Base-by-base conservation (phyloP, 495 filamentous ascomycete genomes). In the Xylaria bambusicola region DNA sequence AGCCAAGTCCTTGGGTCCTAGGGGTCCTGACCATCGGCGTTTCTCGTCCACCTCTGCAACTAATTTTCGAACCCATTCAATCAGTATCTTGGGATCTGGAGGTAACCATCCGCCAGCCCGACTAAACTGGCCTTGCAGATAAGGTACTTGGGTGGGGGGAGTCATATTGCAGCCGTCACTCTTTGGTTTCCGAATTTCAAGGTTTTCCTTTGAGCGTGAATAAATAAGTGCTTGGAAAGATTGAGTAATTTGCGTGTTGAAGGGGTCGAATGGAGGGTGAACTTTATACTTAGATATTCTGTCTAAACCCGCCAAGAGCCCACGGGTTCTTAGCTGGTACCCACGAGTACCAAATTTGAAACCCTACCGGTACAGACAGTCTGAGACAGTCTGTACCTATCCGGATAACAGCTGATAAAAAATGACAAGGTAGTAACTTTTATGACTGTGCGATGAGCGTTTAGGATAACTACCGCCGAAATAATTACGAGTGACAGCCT, bases 21-120 rank as follows among this genome's bases (percentile, higher is more conserved):
- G 44, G 21, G 44, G 23, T 27, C 44, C 44, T 47, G 44, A 47
- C 44, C 44, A 47, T 47, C 44, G 21, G 23, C 44, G 21, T 47
- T 47, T 47, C 21, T 27, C 20, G 12, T 47, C 44, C 23, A 47
- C 44, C 44, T 47, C 44, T 47, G 23, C 9, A 47, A 47, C 44
- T 46, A 46, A 24, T 12, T 24, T 46, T 47, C 10, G 44, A 47
- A 47, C 44, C 44, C 44, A 33, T 33, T 2, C 44, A 47, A 47
- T 27, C 23, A 47, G 44, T 47, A 47, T 47, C 44, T 47, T 47
- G 44, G 44, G 44, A 47, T 47, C 10, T 47, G 44, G 44, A 47
- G 44, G 44, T 47, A 47, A 47, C 44, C 44, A 47, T 47, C 44
- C 44, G 44, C 44, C 44, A 47, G 44, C 44, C 23, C 44, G 44